Base-by-base conservation (phyloP, 164 flowering plant genomes). In the Cinnamomum chago region DNA sequence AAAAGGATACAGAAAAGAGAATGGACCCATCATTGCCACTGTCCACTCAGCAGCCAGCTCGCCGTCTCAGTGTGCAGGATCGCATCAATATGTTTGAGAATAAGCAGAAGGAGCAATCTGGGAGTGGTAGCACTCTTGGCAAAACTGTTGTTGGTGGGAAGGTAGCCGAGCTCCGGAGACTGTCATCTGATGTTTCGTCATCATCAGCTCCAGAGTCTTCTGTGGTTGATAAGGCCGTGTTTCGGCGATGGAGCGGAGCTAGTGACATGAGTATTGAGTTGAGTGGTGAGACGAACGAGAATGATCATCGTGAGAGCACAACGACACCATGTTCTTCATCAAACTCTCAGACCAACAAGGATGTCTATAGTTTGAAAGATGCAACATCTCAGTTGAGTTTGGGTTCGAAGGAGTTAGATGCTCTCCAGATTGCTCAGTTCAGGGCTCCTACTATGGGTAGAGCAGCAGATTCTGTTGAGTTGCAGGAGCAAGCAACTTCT, bases 61-160 rank as follows among this genome's bases (percentile, higher is more conserved):
- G 97, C 82, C 84, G 97, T 77, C 90, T 95, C 27, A 95, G 99
- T 68, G 99, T 95, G 70, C 99, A 95, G 81, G 99, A 95, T 72
- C 85, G 99, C 22, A 93, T 95, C 71, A 93, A 81, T 72, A 71
- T 95, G 74, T 95, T 95, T 82, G 99, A 95, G 85, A 95, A 81
- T 81, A 95, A 93, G 73, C 97, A 92, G 82, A 90, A 93, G 80
- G 97, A 92, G 78, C 89, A 65, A 69, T 81, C 87, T 18, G 82
- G 83, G 10, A 75, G 33, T 51, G 76, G 71, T 27, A 28, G 83
- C 33, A 78, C 89, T 77, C 88, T 89, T 17, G 86, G 92, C 58
- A 90, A 90, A 77, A 27, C 88, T 15, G 76, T 87, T 15, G 78
- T 62, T 58, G 84, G 81, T 13, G 85, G 80, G 0, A 89, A 89